Evolutionary conservation across 192 early-diverging fungal genomes (phyloP).

Genomic region (Backusella morwellensis): DNA sequence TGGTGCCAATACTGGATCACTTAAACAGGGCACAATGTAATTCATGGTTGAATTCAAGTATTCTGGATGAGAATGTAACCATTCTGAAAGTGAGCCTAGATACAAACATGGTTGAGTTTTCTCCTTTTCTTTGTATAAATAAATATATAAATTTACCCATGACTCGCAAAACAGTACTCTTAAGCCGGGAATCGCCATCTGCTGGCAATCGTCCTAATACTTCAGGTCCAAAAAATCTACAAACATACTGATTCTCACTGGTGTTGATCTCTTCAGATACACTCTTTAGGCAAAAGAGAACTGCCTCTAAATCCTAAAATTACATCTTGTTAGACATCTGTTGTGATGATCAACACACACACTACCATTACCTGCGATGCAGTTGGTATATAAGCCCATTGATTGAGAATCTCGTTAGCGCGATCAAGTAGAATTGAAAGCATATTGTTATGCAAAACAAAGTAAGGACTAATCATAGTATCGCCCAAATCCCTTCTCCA

Average conservation of each 20-base stretch:
- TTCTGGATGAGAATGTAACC: constrained; percentile 62
- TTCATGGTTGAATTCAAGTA: constrained; percentile 58
- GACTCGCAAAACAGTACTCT: constrained; percentile 43
- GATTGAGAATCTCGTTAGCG: not conserved
- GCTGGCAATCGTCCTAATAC: constrained; percentile 49
- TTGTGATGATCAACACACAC: not conserved
- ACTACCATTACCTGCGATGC: not conserved
- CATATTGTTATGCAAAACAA: constrained; percentile 59
- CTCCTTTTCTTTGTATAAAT: not conserved
- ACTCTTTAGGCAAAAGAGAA: constrained; percentile 62
- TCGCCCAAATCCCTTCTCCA: constrained; percentile 76
- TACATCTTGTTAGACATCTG: not conserved
- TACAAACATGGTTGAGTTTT: not conserved
- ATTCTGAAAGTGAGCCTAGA: constrained; percentile 64
- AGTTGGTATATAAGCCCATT: constrained; percentile 10
- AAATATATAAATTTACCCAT: constrained; percentile 35
- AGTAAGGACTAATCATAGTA: constrained; percentile 67
- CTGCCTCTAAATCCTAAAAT: constrained; percentile 47
- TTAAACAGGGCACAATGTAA: constrained; percentile 61
- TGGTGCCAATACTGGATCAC: constrained; percentile 51
- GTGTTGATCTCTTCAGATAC: constrained; percentile 64
- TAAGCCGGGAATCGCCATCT: constrained; percentile 36
- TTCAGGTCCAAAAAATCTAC: constrained; percentile 57
- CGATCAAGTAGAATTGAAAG: constrained; percentile 30
- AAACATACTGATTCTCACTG: constrained; percentile 50